Conservation (phyloP, 495 filamentous ascomycete species). For the Chaetomium cochliodes region DNA sequence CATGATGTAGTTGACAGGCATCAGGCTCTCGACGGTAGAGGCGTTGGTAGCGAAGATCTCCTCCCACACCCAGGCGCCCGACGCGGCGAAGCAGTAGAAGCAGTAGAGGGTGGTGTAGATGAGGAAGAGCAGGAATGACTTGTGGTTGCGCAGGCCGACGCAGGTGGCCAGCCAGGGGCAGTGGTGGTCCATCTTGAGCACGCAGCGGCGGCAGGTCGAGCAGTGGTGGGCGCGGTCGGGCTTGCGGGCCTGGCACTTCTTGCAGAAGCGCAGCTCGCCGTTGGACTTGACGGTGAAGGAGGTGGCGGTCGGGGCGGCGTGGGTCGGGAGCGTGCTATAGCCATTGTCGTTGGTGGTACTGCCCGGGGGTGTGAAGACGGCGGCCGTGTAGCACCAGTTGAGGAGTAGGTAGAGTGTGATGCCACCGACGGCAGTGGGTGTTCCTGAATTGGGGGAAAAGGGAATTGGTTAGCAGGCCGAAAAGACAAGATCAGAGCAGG, state of each 20-base stretch:
- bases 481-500: not conserved
- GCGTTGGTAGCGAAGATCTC: slow-evolving; percentile 70
- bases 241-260: slow-evolving; percentile 92
- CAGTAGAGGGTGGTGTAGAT: slow-evolving; percentile 88
- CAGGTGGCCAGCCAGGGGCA: slow-evolving; percentile 98
- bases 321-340: slow-evolving; percentile 53
- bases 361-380: slow-evolving; percentile 89
- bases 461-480: not conserved
- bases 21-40: slow-evolving; percentile 60
- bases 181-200: slow-evolving; percentile 99
- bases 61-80: slow-evolving; percentile 73
- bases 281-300: slow-evolving; percentile 89
- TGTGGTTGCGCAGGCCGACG: slow-evolving; percentile 91
- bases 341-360: slow-evolving; percentile 54
- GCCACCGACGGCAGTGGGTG: slow-evolving; percentile 54
- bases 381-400: slow-evolving; percentile 83
- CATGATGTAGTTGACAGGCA: slow-evolving; percentile 89
- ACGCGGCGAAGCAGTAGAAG: slow-evolving; percentile 71
- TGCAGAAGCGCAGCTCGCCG: slow-evolving; percentile 84
- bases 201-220: slow-evolving; percentile 85
- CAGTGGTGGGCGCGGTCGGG: slow-evolving; percentile 97
- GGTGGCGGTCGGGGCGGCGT: slow-evolving; percentile 52
- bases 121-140: slow-evolving; percentile 89
- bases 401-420: slow-evolving; percentile 72
- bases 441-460: slow-evolving; percentile 37